A percentile compares a stretch with the other conserved stretches of the same genome.
These are phyloP conservation scores for Rhodotorula mucilaginosa DNA, from an alignment of 1,284 basidiomycete genomes.

Conservation along the genomic window DNA sequence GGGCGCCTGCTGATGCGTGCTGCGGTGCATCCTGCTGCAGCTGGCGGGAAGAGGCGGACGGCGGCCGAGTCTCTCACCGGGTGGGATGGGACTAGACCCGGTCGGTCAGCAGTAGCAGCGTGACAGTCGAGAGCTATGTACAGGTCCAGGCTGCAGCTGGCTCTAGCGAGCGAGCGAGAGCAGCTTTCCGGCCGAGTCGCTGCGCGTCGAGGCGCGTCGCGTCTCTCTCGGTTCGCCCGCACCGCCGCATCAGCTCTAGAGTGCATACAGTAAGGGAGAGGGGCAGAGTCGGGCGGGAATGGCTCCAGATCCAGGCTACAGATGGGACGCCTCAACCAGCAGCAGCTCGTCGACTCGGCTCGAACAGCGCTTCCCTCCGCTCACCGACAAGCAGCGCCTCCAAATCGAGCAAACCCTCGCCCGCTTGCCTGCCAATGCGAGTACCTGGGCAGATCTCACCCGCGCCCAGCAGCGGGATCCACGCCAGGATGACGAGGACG, in stretches of 20 bases:
- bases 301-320: not conserved
- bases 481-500: slow-evolving; percentile 8
- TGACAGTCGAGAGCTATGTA: no score
- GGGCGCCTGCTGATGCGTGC: not conserved
- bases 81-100: not conserved
- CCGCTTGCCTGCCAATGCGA: not conserved
- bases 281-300: not conserved
- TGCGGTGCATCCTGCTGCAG: not conserved
- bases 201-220: not conserved
- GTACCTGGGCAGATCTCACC: slow-evolving; percentile 15
- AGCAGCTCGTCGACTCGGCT: slow-evolving; percentile 7
- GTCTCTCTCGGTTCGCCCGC: no score
- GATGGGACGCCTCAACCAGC: no score
- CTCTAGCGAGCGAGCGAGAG: no score
- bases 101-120: no score
- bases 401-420: slow-evolving; percentile 20
- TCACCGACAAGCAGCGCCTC: slow-evolving; percentile 1
- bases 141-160: no score
- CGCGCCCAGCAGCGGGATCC: not conserved
- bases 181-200: not conserved
- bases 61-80: not conserved
- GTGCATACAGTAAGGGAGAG: no score
- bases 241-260: no score
- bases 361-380: slow-evolving; percentile 14
- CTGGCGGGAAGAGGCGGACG: not conserved